Evolutionary conservation across 306 rosid species (phyloP), one percentile per base, ranked within the genome.

Genomic region (Arachis stenosperma): DNA sequence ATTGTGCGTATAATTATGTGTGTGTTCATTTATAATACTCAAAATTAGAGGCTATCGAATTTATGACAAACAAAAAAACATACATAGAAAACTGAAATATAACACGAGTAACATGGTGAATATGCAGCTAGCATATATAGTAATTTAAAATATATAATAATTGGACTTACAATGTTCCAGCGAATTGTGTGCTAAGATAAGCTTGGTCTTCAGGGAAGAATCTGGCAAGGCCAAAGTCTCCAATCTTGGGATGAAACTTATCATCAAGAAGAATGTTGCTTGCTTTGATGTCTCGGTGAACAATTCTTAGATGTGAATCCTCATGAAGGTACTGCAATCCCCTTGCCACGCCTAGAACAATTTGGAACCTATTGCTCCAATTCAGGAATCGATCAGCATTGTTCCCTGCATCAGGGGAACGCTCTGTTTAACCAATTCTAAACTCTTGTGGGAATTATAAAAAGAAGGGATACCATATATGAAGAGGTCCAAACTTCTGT

Each of bases 151-250:
- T 22, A 22, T 22, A 1, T 22, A 22, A 22, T 22, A 9, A 51
- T 70, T 30, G 54, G 44, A 65, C 95, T 87, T 84, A 88, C 96
- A 92, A 75, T 55, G 96, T 90, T 81, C 98, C 98, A 13, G 96
- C 95, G 51, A 88, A 92, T 14, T 84, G 67, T 1, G 98, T 88
- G 73, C 98, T 92, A 64, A 92, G 88, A 61, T 87, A 90, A 71
- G 88, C 89, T 88, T 92, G 95, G 43, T 88, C 96, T 62, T 88
- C 96, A 8, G 96, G 98, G 75, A 92, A 88, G 84, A 92, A 92
- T 68, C 92, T 84, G 6, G 98, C 96, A 14, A 92, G 82, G 52
- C 96, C 96, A 39, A 90, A 92, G 65, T 92, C 98, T 54, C 95
- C 96, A 55, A 92, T 92, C 85, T 53, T 92, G 5, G 96, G 86